Evolutionary conservation across 495 filamentous ascomycete species (phyloP).

Genomic region (Trichoderma gamsii): DNA sequence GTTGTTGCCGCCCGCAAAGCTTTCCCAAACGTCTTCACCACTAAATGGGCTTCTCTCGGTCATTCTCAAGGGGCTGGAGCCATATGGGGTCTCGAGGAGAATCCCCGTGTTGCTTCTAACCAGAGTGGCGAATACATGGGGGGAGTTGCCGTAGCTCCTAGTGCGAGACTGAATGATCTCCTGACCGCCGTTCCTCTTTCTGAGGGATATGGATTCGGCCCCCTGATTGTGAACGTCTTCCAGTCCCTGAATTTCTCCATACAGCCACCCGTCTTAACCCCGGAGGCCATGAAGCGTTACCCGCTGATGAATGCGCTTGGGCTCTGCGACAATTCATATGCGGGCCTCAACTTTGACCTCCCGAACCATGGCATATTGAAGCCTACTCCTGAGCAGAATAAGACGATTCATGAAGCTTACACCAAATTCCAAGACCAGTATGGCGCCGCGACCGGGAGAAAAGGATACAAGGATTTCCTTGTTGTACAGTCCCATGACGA

Average conservation of each 20-base stretch:
- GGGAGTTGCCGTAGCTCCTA: not conserved
- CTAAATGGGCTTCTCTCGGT: not conserved
- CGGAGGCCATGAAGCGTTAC: not conserved
- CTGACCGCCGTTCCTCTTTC: slow-evolving; percentile 8
- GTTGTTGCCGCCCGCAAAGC: slow-evolving; percentile 3
- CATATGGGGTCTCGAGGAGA: slow-evolving; percentile 5
- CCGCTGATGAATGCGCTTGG: not conserved
- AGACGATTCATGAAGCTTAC: slow-evolving; percentile 2
- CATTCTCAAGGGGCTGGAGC: slow-evolving; percentile 6
- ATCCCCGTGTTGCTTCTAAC: not conserved
- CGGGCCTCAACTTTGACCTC: not conserved
- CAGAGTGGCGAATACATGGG: not conserved
- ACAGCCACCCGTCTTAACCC: not conserved
- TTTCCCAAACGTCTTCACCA: not conserved
- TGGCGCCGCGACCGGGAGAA: slow-evolving; percentile 7
- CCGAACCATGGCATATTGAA: slow-evolving; percentile 8
- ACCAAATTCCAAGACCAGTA: slow-evolving; percentile 1
- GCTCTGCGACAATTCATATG: not conserved
- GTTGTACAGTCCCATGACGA: slow-evolving; percentile 7
- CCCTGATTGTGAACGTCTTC: not conserved
- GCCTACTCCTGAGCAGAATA: not conserved
- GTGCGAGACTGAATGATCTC: not conserved
- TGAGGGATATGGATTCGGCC: not conserved
- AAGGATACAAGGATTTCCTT: not conserved
- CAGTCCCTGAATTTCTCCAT: not conserved